Evolutionary conservation across 2,329 filamentous ascomycete species (phyloP), one percentile per base, ranked within the genome.

Genomic region (Plectosphaerella sp.): DNA sequence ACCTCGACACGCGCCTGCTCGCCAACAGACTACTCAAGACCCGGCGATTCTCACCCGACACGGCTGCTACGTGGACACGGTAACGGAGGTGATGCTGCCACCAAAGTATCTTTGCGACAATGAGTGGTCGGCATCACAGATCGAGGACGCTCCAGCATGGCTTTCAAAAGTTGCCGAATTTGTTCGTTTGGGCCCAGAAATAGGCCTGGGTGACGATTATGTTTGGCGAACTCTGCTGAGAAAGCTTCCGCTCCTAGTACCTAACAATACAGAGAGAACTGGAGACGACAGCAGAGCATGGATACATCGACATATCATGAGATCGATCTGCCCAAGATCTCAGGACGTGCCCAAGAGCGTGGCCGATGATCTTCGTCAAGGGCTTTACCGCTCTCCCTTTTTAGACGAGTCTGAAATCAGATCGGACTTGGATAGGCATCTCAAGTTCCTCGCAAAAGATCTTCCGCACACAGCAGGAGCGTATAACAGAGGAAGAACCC

Each of bases 401-500:
- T 3, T 33, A 12, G 8, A 9, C 4, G 28, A 33, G 2, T 7
- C 28, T 33, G 28, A 33, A 2, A 33, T 33, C 8, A 12, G 8
- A 7, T 4, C 28, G 11, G 28, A 33, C 28, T 12, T 33, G 11
- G 28, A 33, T 10, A 33, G 11, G 4, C 28, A 33, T 10, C 28
- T 39, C 33, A 2, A 24, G 8, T n/a, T 43, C 4, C 33, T 15
- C 11, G 20, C 8, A 4, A 41, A 0, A 4, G 11, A 33, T 10
- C 35, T 15, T 36, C 28, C 1, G 7, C 10, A 24, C 1, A 3
- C 7, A 18, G 4, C 11, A 33, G 28, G 28, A 12, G n/a, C 20
- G 15, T n/a, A 2, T 7, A 16, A 47, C 22, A 35, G 41, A 6
- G 33, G 46, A 11, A 48, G 57, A 36, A 59, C 54, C 8, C 42